phyloP scores from a whole-genome alignment of 352 stramenopile species.

The Phytophthora chlamydospora region DNA sequence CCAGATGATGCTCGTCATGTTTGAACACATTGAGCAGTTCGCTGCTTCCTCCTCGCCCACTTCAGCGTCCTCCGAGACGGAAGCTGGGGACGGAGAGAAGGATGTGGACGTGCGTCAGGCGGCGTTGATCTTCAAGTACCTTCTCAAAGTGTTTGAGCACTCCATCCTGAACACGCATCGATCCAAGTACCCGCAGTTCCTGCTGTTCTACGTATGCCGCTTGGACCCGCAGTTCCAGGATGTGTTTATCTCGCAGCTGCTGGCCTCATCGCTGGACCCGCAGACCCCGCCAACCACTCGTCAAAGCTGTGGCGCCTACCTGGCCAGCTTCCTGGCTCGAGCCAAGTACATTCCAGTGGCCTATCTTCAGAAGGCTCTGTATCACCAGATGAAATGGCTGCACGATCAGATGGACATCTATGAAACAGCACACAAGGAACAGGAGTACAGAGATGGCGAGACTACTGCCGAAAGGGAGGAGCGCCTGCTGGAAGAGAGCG shows the following conservation, averaged over 20 bases:
- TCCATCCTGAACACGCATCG: slow-evolving; percentile 90
- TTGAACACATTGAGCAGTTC: slow-evolving; percentile 77
- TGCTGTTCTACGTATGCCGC: slow-evolving; percentile 90
- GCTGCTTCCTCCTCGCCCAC: slow-evolving; percentile 7
- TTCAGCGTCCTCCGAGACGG: background rate
- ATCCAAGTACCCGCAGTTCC: slow-evolving; percentile 94
- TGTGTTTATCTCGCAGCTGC: slow-evolving; percentile 83
- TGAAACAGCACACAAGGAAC: slow-evolving; percentile 49
- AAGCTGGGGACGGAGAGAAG: slow-evolving; percentile 18
- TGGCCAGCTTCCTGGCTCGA: slow-evolving; percentile 96
- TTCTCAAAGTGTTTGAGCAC: slow-evolving; percentile 88
- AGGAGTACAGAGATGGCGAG: slow-evolving; percentile 14
- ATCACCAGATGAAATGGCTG: slow-evolving; percentile 94
- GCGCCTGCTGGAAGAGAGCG: slow-evolving; percentile 32
- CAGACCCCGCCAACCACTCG: slow-evolving; percentile 89
- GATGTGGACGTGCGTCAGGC: slow-evolving; percentile 55
- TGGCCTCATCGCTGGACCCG: slow-evolving; percentile 73
- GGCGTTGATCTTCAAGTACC: slow-evolving; percentile 70
- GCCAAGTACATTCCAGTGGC: slow-evolving; percentile 93
- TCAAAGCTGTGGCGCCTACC: slow-evolving; percentile 94
- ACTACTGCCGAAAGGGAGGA: slow-evolving; percentile 33
- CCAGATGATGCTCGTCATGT: slow-evolving; percentile 89
- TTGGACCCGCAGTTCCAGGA: slow-evolving; percentile 82
- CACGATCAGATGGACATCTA: slow-evolving; percentile 94
- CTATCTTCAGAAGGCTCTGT: slow-evolving; percentile 93